A percentile compares a stretch with the other conserved stretches of the same genome.
Conservation (phyloP, 371 early-diverging fungal species). For the Syncephalastrum racemosum region DNA sequence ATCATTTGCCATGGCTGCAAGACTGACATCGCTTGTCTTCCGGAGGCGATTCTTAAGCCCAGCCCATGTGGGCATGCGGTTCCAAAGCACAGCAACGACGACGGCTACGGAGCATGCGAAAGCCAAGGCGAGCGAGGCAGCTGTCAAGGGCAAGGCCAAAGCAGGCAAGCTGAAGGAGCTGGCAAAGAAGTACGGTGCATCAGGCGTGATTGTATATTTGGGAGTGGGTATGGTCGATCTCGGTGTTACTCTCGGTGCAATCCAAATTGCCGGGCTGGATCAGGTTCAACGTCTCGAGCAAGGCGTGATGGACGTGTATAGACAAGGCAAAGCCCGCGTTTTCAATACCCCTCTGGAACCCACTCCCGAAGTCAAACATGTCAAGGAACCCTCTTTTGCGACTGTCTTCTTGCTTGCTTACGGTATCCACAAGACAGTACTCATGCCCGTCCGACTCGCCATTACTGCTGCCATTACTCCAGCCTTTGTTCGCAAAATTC, state of each 20-base stretch:
- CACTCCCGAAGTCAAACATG: conserved; percentile 9
- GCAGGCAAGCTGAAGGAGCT: conserved; percentile 32
- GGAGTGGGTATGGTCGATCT: conserved; percentile 44
- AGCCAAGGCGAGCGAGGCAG: conserved; percentile 14
- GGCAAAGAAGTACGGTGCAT: conserved; percentile 41
- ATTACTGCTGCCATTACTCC: conserved; percentile 51
- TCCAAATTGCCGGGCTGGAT: conserved; percentile 39
- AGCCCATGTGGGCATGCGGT: too few species aligned
- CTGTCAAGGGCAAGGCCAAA: conserved; percentile 11
- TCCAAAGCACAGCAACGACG: conserved; percentile 1
- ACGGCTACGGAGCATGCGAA: conserved; percentile 12
- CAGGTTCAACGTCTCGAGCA: conserved; percentile 41
- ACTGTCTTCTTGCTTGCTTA: conserved; percentile 49
- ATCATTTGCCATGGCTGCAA: too few species aligned
- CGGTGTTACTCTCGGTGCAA: conserved; percentile 32
- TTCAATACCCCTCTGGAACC: conserved; percentile 6
- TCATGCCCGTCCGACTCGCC: conserved; percentile 45
- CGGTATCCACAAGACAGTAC: conserved; percentile 49
- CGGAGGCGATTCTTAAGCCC: too few species aligned
- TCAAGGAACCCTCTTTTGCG: conserved; percentile 33
- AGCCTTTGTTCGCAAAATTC: conserved; percentile 41
- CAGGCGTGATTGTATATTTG: conserved; percentile 42
- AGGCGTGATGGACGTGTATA: conserved; percentile 19
- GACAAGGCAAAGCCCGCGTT: conserved; percentile 14
- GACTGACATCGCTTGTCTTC: too few species aligned